Percentiles rank a stretch among this genome's conserved stretches.
These are phyloP conservation scores for Graphilbum ipis-grandicollis DNA, from an alignment of 2,329 filamentous ascomycete species.

Conservation along the genomic window DNA sequence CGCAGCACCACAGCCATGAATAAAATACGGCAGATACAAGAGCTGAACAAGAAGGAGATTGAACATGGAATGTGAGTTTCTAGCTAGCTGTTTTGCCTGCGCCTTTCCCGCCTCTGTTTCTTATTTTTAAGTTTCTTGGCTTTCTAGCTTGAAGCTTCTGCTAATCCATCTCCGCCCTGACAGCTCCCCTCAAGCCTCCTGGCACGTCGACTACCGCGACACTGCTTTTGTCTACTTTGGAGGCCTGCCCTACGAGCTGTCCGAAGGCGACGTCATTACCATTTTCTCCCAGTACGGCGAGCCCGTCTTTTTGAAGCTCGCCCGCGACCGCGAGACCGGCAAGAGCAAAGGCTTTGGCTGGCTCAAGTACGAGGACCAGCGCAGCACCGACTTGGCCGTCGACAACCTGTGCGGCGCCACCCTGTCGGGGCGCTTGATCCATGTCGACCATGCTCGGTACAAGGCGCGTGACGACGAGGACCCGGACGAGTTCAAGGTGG, in stretches of 20 bases:
- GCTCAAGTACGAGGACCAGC: conserved; percentile 95
- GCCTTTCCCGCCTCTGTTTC: conserved; percentile 5
- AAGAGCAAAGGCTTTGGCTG: conserved; percentile 92
- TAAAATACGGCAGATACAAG: conserved; percentile 78
- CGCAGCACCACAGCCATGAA: conserved; percentile 58
- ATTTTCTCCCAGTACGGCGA: conserved; percentile 97
- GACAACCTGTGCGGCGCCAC: conserved; percentile 85
- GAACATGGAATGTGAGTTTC: conserved; percentile 60
- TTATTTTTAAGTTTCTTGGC: not conserved
- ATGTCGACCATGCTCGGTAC: conserved; percentile 87
- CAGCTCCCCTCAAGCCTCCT: conserved; percentile 76
- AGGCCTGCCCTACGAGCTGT: conserved; percentile 78
- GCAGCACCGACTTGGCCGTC: conserved; percentile 87
- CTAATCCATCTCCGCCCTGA: no score
- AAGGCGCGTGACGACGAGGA: conserved; percentile 70
- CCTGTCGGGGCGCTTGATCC: conserved; percentile 61
- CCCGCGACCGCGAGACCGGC: conserved; percentile 88
- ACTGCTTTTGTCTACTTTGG: conserved; percentile 96
- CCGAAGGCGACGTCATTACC: conserved; percentile 87
- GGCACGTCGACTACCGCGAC: conserved; percentile 91
- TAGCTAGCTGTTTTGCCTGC: conserved; percentile 7
- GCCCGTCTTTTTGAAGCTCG: conserved; percentile 80
- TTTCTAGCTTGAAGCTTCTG: conserved; percentile 1
- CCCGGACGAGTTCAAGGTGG: conserved; percentile 37
- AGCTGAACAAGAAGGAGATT: conserved; percentile 86